Percentiles rank a stretch among this genome's conserved stretches.
phyloP scores from a whole-genome alignment of 2,329 filamentous ascomycete genomes.

The Penicillium sp. region DNA sequence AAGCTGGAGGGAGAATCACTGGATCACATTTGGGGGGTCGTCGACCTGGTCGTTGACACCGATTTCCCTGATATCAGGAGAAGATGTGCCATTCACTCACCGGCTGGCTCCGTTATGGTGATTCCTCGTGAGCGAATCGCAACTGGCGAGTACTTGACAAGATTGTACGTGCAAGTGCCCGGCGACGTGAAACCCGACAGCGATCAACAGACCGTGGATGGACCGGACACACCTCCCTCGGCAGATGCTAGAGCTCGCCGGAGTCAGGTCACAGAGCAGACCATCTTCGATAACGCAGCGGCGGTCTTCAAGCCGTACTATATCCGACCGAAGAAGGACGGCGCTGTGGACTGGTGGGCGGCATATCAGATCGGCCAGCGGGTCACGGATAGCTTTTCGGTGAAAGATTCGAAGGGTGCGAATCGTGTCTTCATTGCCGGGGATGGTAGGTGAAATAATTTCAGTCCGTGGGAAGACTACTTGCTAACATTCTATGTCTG shows the following conservation, averaged over 20 bases:
- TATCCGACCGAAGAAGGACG: slow-evolving; percentile 57
- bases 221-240: slow-evolving; percentile 56
- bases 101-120: slow-evolving; percentile 73
- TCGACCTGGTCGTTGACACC: slow-evolving; percentile 70
- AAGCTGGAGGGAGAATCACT: slow-evolving; percentile 65
- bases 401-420: slow-evolving; percentile 66
- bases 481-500: background rate
- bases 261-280: slow-evolving; percentile 60
- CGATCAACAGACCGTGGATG: slow-evolving; percentile 14
- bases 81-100: slow-evolving; percentile 74
- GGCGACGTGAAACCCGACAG: slow-evolving; percentile 30
- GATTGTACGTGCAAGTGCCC: slow-evolving; percentile 58
- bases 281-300: slow-evolving; percentile 65
- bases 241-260: slow-evolving; percentile 61
- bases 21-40: slow-evolving; percentile 71
- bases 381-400: slow-evolving; percentile 42
- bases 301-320: slow-evolving; percentile 65
- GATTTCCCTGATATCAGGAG: slow-evolving; percentile 78
- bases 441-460: slow-evolving; percentile 46
- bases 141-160: slow-evolving; percentile 65
- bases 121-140: slow-evolving; percentile 66
- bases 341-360: slow-evolving; percentile 69
- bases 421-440: slow-evolving; percentile 72
- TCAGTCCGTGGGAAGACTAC: background rate
- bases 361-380: slow-evolving; percentile 76